These are phyloP conservation scores for Camellia lanceoleosa DNA, from an alignment of 148 eudicot genomes.

Conservation along the genomic window DNA sequence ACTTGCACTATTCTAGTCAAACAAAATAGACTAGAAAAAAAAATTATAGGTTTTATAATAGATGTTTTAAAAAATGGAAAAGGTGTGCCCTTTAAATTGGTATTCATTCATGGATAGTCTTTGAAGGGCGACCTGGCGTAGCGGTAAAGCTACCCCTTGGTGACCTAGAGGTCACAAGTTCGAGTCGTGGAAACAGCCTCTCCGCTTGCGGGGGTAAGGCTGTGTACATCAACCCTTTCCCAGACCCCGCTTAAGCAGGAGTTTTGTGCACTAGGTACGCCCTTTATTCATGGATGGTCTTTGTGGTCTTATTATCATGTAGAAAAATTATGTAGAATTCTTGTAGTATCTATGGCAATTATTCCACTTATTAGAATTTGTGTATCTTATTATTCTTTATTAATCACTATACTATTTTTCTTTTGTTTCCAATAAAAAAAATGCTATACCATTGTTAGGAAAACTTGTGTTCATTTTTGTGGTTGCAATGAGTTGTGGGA, in stretches of 20 bases:
- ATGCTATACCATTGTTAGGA: neutral
- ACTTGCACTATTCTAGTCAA: neutral
- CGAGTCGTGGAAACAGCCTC: no score
- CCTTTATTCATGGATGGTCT: neutral
- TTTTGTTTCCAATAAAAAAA: neutral
- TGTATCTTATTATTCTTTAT: neutral
- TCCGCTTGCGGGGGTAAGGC: no score
- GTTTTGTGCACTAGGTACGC: no score
- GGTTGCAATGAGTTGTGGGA: slow-evolving; percentile 15
- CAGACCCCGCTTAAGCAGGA: no score
- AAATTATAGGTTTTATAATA: neutral
- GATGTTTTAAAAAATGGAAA: neutral
- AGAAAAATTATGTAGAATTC: neutral
- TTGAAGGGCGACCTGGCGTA: no score
- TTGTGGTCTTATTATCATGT: neutral
- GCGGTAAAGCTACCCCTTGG: no score
- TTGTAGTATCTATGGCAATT: neutral
- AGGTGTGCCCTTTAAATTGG: neutral
- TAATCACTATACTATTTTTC: neutral
- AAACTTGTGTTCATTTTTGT: neutral
- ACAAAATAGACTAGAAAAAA: neutral
- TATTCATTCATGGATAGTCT: neutral
- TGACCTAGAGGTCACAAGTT: no score
- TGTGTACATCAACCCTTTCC: no score
- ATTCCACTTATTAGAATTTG: neutral